Percentiles rank a stretch among this genome's conserved stretches.
phyloP scores from a whole-genome alignment of 2,329 filamentous ascomycete genomes.

The Lasiodiplodia citricola region DNA sequence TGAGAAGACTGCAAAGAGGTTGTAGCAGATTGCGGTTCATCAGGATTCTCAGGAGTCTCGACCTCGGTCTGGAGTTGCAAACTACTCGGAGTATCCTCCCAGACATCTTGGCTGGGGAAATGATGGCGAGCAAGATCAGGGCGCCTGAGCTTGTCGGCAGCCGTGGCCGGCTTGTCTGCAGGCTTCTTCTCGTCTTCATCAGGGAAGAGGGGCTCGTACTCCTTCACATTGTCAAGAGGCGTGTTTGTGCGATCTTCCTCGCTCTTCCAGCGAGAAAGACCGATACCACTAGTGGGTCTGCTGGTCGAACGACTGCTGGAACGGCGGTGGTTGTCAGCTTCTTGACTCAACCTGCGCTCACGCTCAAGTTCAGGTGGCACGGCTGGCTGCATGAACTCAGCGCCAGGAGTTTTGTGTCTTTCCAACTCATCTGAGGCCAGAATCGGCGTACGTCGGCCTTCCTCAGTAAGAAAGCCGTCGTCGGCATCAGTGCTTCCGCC shows the following conservation, averaged over 20 bases:
- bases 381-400: slow-evolving; percentile 76
- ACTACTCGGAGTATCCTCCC: slow-evolving; percentile 94
- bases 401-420: slow-evolving; percentile 65
- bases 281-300: slow-evolving; percentile 45
- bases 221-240: slow-evolving; percentile 83
- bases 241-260: slow-evolving; percentile 62
- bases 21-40: slow-evolving; percentile 48
- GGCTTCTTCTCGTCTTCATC: slow-evolving; percentile 70
- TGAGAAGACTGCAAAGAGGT: slow-evolving; percentile 38
- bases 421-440: slow-evolving; percentile 85
- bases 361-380: slow-evolving; percentile 68
- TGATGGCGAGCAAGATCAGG: slow-evolving; percentile 59
- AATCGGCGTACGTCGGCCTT: slow-evolving; percentile 76
- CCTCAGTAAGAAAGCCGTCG: slow-evolving; percentile 62
- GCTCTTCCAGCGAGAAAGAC: slow-evolving; percentile 60
- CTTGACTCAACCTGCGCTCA: slow-evolving; percentile 60
- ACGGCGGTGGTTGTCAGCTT: slow-evolving; percentile 51
- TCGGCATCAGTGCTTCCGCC: slow-evolving; percentile 52
- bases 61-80: slow-evolving; percentile 79
- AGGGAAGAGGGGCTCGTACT: slow-evolving; percentile 94
- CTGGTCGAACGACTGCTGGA: slow-evolving; percentile 55
- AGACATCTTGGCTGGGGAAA: slow-evolving; percentile 95
- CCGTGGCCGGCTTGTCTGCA: slow-evolving; percentile 57
- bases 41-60: slow-evolving; percentile 73
- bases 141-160: slow-evolving; percentile 62